A percentile compares a stretch with the other conserved stretches of the same genome.
Evolutionary conservation across 1,284 basidiomycete genomes (phyloP).

Genomic region (Ganoderma lucidum): DNA sequence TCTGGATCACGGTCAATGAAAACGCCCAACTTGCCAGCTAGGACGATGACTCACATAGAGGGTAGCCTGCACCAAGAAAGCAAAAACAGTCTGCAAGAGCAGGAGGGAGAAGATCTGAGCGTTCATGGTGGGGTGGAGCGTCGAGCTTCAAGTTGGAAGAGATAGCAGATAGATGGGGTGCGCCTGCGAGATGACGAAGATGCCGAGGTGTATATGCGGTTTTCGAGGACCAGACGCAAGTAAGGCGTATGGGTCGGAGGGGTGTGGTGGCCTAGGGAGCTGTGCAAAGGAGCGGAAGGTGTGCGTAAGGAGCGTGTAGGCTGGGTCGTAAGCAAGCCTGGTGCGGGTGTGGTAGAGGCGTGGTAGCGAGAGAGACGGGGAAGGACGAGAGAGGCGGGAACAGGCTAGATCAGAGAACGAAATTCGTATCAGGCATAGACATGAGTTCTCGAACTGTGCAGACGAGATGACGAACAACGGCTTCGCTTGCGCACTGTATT

Average conservation of each 20-base stretch:
- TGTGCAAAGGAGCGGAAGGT: conserved; percentile 21
- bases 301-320: conserved; percentile 23
- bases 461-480: neutral
- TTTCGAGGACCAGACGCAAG: conserved; percentile 11
- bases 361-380: neutral
- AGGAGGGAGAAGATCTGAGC: conserved; percentile 23
- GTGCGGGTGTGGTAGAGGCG: conserved; percentile 8
- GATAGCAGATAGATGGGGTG: neutral
- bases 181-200: conserved; percentile 15
- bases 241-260: conserved; percentile 8
- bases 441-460: conserved; percentile 3
- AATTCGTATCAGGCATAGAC: conserved; percentile 12
- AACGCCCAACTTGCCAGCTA: too few species aligned
- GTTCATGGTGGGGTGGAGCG: conserved; percentile 21
- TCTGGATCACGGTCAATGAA: conserved; percentile 44
- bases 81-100: conserved; percentile 27
- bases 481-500: neutral
- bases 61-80: conserved; percentile 26
- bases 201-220: conserved; percentile 10
- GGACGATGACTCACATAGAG: conserved; percentile 29
- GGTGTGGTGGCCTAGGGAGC: conserved; percentile 4
- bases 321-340: conserved; percentile 2
- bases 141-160: conserved; percentile 4
- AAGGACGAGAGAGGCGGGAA: conserved; percentile 1
- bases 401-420: neutral